Base-by-base conservation (phyloP, 495 filamentous ascomycete species). In the Evernia prunastri region DNA sequence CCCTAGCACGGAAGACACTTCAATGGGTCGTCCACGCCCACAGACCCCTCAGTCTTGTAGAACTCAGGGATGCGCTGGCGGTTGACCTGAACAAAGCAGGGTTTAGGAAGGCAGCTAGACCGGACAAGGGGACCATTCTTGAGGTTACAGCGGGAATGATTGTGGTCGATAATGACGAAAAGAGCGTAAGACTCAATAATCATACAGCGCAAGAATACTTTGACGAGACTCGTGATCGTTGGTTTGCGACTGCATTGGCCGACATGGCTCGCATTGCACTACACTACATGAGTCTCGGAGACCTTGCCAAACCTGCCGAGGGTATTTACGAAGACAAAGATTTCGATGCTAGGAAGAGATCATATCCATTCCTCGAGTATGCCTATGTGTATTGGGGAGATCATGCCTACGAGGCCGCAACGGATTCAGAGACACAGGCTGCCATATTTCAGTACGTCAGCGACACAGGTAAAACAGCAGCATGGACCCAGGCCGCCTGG, bases 401-500 rank as follows among this genome's bases (percentile, higher is more conserved):
- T 47, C 72, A 74, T 53, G 69, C 66, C 17, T 27, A 47, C 8
- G 66, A 71, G 37, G 68, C 67, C 18, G 64, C 60, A 23, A 31
- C 49, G 11, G 29, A 64, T 25, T 15, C 51, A 29, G 60, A 47
- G 18, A 56, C 65, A 2, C 43, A 61, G 9, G 35, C 27, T 12
- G 43, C 31, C 27, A 59, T 61, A 12, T 31, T 70, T n/a, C 31
- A 54, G 39, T 72, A 61, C 49, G 60, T 72, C 11, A 39, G 64
- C 27, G 58, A 72, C 23, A 31, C 40, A 3, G 49, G 53, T 3
- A 58, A 62, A 11, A 31, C 71, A 33, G 63, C 64, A 11, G 66
- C 70, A 47, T 70, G 59, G 33, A 68, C 69, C 3, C 69, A 74
- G 63, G 71, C 71, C 15, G 61, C 64, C 8, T 74, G 72, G 72